Evolutionary conservation across 2,329 filamentous ascomycete genomes (phyloP), one percentile per base, ranked within the genome.

Genomic region (Dothideomycetes sp.): DNA sequence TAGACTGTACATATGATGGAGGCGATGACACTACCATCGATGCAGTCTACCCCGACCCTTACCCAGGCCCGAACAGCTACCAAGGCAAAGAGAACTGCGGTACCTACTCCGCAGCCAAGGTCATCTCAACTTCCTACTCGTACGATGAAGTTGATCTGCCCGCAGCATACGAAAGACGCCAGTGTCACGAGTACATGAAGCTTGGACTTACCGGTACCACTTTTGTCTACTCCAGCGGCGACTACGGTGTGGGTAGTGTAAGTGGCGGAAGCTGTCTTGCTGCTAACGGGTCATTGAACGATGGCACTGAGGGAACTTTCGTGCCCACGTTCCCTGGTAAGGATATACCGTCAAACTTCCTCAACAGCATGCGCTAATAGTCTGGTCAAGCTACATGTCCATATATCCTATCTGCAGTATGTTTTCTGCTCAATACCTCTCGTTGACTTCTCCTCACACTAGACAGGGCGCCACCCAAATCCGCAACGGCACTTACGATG

Each of bases 121-220:
- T 76, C 5, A 66, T 79, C 46, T 72, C 69, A 29, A 70, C 78
- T 50, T 75, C 71, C 3, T 79, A 79, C 52, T 72, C 71, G 37
- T 70, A 69, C 31, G 63, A 68, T 31, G 74, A 79, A 54, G 56
- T 58, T 4, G 68, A 69, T 16, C 60, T 77, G 16, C 73, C 74
- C 0, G 55, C 63, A 4, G 59, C 57, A 45, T 79, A 79, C 55
- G 69, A 74, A 47, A 59, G 68, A 46, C 56, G 62, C 3, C 62
- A 66, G 45, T 65, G 62, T 46, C 58, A 58, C 32, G 61, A 65
- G 31, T 67, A 57, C 50, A 59, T 67, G 40, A 70, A 72, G 47
- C 63, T 72, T 16, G 68, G 67, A 14, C 59, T 67, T 42, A 66
- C 68, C 34, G 68, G 69, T 16, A 63, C 69, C 2, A 65, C 62